Evolutionary conservation across 1,284 basidiomycete species (phyloP), one percentile per base, ranked within the genome.

Genomic region (Ceratobasidium sp.): DNA sequence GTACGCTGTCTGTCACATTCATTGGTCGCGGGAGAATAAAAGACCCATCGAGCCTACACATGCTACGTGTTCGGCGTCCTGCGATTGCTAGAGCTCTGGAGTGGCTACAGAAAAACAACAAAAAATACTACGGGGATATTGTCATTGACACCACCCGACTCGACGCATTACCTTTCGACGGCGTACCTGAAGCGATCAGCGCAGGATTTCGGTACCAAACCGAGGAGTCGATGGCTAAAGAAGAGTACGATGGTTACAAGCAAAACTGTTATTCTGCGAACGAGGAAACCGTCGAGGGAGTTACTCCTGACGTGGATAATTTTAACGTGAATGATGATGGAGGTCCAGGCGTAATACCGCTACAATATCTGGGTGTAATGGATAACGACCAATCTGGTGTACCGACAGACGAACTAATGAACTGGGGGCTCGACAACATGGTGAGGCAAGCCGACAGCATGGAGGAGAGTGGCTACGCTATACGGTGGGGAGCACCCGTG

Each of bases 1-100:
- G 83, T 1, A 78, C 84, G 0, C 81, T 87, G 15, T 81, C 83
- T 0, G 79, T 87, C 9, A 85, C 84, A 7, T 86, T 83, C 78
- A 79, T 86, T 58, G 86, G 86, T 0, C 46, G 68, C 4, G 82
- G 83, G 23, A 63, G 82, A 18, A 51, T 86, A 2, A 83, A 82
- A 2, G 83, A 83, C 44, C 33, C 76, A 0, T 81, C 81, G 80
- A 68, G 87, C 1, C 73, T 73, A 0, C 10, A 18, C 0, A 84
- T 80, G 1, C 85, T 86, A 42, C 60, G 78, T 1, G 84, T 87
- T 0, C 72, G 82, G 0, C 61, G 85, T 3, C 9, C 77, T 0
- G 68, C 76, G 2, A 81, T 86, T 0, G 39, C 15, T 0, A 76
- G 80, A 0, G 86, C 86, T 0, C 77, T 77, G 12, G 46, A 18